Conservation (phyloP, 306 rosid genomes). For the Elaeagnus macrophylla region DNA sequence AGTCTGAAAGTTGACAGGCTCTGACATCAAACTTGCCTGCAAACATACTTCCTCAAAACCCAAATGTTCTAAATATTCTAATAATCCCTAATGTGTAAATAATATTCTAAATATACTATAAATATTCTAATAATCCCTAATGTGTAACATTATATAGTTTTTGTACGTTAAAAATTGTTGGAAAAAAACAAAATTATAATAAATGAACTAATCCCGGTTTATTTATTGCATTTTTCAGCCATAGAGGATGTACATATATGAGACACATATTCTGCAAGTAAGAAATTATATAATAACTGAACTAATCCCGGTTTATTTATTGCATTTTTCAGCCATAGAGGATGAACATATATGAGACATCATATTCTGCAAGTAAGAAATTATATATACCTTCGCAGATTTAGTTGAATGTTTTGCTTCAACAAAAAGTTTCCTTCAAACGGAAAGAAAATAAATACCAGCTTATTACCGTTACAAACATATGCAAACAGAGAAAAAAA, state of each 20-base stretch:
- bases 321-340: not conserved
- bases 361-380: conserved; percentile 2
- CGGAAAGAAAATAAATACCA: not conserved
- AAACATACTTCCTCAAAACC: not conserved
- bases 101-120: not conserved
- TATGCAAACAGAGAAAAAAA: not conserved
- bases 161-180: no score
- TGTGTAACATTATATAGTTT: no score
- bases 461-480: not conserved
- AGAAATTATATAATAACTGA: not conserved
- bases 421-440: conserved; percentile 65
- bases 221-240: not conserved
- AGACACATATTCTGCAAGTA: conserved; percentile 1
- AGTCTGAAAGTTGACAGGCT: conserved; percentile 14
- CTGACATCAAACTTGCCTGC: conserved; percentile 20
- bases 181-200: no score
- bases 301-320: not conserved
- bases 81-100: no score
- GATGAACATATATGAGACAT: not conserved
- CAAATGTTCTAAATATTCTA: not conserved
- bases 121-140: not conserved
- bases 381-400: conserved; percentile 48
- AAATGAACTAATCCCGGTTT: no score
- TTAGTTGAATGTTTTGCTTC: conserved; percentile 33
- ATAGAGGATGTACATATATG: not conserved